Base-by-base conservation (phyloP, 2,329 filamentous ascomycete species). In the Dactylellina haptotyla region DNA sequence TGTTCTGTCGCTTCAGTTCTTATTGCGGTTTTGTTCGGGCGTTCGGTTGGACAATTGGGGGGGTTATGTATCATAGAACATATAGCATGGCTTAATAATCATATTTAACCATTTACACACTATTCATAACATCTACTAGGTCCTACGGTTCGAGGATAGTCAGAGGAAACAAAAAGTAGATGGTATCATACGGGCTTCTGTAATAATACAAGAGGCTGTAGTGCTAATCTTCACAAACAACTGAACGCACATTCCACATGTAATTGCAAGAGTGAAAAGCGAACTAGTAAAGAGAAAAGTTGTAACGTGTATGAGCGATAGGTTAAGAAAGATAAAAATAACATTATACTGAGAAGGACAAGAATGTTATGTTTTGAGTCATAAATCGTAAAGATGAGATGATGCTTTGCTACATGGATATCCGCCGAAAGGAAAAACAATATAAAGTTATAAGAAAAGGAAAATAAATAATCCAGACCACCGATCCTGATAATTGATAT, bases 331-430 rank as follows among this genome's bases (percentile, higher is more conserved):
- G 23, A n/a, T 45, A 54, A 1, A 8, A 45, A 28, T 6, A 62
- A 32, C 37, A 54, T 8, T 45, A 14, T 25, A 43, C 8, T 45
- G 25, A 46, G 20, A 51, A 43, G n/a, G n/a, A 53, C 37, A 48
- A 18, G 9, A 37, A 34, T 41, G 16, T 57, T 57, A n/a, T n/a
- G n/a, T 59, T 59, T 54, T 14, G 16, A 28, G 45, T 69, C 56
- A 23, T 69, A 45, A 69, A 57, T 54, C 59, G 53, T 61, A 32
- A 58, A 45, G 41, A n/a, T n/a, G n/a, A 34, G 41, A 51, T 66
- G 37, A 45, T 43, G 58, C 50, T 45, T 58, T 71, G 66, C 66
- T 43, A 71, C 66, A 72, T 61, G 67, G 67, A 72, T 72, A 72
- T 72, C 67, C 67, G 61, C 51, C 67, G 30, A 58, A 41, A 41